phyloP scores from a whole-genome alignment of 441 rosid genomes.

The Aleurites moluccanus region DNA sequence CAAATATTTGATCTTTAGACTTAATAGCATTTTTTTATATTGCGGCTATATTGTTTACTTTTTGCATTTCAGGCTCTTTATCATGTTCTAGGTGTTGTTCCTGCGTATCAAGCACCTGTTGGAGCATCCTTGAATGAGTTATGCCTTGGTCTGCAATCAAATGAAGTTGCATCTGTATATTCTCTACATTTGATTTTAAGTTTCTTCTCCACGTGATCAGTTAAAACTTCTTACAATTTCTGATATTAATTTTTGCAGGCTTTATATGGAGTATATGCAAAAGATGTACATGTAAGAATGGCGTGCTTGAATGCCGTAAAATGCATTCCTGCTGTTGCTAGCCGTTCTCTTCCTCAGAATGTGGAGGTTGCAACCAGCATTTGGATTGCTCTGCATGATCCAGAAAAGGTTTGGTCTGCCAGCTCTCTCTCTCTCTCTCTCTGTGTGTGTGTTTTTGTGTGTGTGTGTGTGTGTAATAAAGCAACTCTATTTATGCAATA shows the following conservation, averaged over 20 bases:
- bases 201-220: not conserved
- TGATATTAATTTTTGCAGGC: conserved; percentile 51
- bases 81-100: conserved; percentile 90
- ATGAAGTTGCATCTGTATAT: conserved; percentile 80
- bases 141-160: conserved; percentile 87
- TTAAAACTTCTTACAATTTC: conserved; percentile 14
- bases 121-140: conserved; percentile 93
- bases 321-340: conserved; percentile 89
- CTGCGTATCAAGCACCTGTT: conserved; percentile 80
- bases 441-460: not conserved
- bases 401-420: conserved; percentile 77
- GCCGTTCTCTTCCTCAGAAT: conserved; percentile 67
- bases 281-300: conserved; percentile 96
- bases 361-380: conserved; percentile 85
- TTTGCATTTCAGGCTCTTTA: conserved; percentile 73
- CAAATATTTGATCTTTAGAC: not conserved
- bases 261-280: conserved; percentile 84
- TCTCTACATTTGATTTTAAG: conserved; percentile 21
- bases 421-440: not conserved
- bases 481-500: not conserved
- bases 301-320: conserved; percentile 95
- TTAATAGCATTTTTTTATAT: conserved; percentile 14
- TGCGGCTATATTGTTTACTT: conserved; percentile 20
- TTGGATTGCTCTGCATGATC: conserved; percentile 98
- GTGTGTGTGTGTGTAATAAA: not conserved